These are phyloP conservation scores for Nakaseomyces glabratus DNA, from an alignment of 1,139 yeast genomes.

Conservation along the genomic window DNA sequence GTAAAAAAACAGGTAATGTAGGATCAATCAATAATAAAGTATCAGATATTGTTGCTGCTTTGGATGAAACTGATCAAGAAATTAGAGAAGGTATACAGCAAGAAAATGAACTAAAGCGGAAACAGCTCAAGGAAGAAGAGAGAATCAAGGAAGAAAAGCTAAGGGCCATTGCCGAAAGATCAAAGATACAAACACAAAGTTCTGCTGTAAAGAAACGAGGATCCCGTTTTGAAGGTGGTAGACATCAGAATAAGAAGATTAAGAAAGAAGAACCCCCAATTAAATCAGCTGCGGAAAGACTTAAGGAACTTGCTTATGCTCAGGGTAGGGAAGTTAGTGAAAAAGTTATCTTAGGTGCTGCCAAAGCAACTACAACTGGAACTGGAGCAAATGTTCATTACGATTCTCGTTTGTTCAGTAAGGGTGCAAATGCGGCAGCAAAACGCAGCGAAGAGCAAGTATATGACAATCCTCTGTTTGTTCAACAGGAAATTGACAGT, in stretches of 20 bases:
- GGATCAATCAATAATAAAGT: conserved; percentile 51
- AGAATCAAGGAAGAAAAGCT: conserved; percentile 53
- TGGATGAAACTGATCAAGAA: conserved; percentile 62
- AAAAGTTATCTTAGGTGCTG: conserved; percentile 44
- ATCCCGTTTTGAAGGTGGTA: neutral
- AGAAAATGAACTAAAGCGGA: conserved; percentile 49
- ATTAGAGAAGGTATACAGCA: conserved; percentile 64
- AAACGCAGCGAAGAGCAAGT: conserved; percentile 41
- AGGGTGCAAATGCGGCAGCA: conserved; percentile 35
- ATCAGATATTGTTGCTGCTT: conserved; percentile 57
- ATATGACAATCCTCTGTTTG: conserved; percentile 50
- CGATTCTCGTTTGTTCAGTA: conserved; percentile 47
- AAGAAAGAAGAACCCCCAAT: conserved; percentile 36
- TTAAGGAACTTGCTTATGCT: conserved; percentile 37
- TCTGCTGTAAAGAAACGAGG: conserved; percentile 30
- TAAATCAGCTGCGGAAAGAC: conserved; percentile 38
- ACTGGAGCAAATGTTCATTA: conserved; percentile 32
- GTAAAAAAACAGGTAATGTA: conserved; percentile 35
- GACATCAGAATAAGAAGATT: neutral
- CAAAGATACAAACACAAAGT: conserved; percentile 36
- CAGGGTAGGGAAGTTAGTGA: conserved; percentile 48
- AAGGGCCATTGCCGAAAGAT: conserved; percentile 49
- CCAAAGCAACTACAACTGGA: conserved; percentile 32
- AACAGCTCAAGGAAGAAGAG: conserved; percentile 47
- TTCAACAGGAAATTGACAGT: conserved; percentile 42